Percentiles rank a stretch among this genome's conserved stretches.
These are phyloP conservation scores for Euphorbia schlechtendalii DNA, from an alignment of 441 rosid genomes.

Conservation along the genomic window DNA sequence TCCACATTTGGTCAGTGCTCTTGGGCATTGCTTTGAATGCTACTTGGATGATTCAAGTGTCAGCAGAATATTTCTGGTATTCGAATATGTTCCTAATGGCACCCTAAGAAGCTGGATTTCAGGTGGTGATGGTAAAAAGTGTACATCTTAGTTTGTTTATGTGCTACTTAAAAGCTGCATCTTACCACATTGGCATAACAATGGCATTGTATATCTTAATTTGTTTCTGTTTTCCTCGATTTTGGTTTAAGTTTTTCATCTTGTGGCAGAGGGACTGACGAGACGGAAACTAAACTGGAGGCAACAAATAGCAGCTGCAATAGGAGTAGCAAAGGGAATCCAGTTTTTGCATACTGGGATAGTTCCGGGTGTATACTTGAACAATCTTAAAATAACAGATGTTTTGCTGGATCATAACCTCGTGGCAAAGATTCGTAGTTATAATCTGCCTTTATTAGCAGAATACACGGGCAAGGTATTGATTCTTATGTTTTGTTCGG, in stretches of 20 bases:
- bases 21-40: slow-evolving; percentile 91
- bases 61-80: slow-evolving; percentile 80
- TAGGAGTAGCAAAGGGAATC: slow-evolving; percentile 83
- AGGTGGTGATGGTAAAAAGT: slow-evolving; percentile 41
- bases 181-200: background rate
- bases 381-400: slow-evolving; percentile 74
- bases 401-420: slow-evolving; percentile 78
- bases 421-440: slow-evolving; percentile 73
- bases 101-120: slow-evolving; percentile 81
- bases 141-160: too few relatives aligned
- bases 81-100: slow-evolving; percentile 87
- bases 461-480: slow-evolving; percentile 59
- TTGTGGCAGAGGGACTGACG: slow-evolving; percentile 35
- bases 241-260: slow-evolving; percentile 3
- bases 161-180: background rate
- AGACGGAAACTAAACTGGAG: slow-evolving; percentile 57
- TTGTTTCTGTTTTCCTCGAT: background rate
- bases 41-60: slow-evolving; percentile 90
- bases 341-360: slow-evolving; percentile 92
- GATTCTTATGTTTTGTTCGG: background rate
- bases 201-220: background rate
- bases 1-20: slow-evolving; percentile 78
- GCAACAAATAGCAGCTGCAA: slow-evolving; percentile 70
- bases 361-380: slow-evolving; percentile 73
- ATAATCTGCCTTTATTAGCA: slow-evolving; percentile 72